Conservation (phyloP, 148 eudicot genomes). For the Polygonum maritimum region DNA sequence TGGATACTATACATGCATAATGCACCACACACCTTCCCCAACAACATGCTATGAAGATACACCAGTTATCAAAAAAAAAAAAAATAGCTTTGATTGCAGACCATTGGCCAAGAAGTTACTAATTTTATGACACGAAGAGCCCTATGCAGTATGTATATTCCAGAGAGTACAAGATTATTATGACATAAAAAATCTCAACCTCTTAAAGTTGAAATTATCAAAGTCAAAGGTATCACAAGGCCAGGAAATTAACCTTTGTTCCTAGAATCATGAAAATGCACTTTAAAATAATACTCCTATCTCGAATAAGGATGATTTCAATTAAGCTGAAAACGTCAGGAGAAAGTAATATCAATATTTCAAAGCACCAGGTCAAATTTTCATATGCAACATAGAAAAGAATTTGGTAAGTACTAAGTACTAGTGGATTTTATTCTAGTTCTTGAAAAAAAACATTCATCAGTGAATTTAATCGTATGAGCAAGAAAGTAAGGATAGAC, state of each 20-base stretch:
- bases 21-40: no score
- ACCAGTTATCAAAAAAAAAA: neutral
- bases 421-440: neutral
- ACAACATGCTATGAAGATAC: neutral
- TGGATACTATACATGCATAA: neutral
- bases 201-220: neutral
- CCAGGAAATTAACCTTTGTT: neutral
- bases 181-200: neutral
- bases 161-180: neutral
- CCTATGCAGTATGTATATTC: neutral
- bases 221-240: neutral
- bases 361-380: neutral
- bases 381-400: neutral
- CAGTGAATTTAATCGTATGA: neutral
- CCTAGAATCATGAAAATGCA: neutral
- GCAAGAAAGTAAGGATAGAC: slow-evolving; percentile 21
- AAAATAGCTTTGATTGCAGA: neutral
- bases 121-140: neutral
- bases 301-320: neutral
- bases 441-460: neutral
- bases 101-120: neutral
- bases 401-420: neutral
- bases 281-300: neutral
- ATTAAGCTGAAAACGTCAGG: neutral
- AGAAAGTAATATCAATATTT: neutral